Evolutionary conservation across 2,329 filamentous ascomycete species (phyloP), one percentile per base, ranked within the genome.

Genomic region (Paramyrothecium roridum): DNA sequence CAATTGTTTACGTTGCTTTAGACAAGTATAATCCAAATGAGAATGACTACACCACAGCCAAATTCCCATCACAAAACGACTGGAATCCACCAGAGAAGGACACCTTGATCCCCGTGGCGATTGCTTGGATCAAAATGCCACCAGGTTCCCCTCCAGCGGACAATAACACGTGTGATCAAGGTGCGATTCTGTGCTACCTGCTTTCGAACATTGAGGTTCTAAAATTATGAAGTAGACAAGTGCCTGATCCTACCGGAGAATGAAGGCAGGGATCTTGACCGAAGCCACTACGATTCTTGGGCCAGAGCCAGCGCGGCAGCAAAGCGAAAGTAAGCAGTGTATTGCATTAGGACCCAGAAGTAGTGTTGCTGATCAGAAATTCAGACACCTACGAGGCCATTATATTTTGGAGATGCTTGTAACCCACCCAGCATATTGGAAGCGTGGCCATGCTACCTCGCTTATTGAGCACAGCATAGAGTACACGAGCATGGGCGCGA

Each of bases 341-440:
- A n/a, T 6, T n/a, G 19, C 40, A 17, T 10, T 7, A 13, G 40
- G 16, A 7, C 40, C 19, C 17, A 45, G 40, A 45, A 17, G 16
- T 10, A 45, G 16, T 20, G 16, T 45, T 40, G 19, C 40, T 45
- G 19, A 45, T 45, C 7, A 6, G 40, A n/a, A 50, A 20, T 47
- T 7, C 13, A 56, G 54, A 30, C 37, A 51, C 21, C 53, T 56
- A 11, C 11, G 37, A 17, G 52, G 46, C 12, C 20, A 37, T 3
- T 22, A 45, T 8, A 34, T 23, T 16, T 33, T 56, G 45, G 54
- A 56, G 13, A 56, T 53, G 51, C 16, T 56, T 16, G 54, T 56
- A 33, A 47, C 53, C 4, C 51, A 56, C 23, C 54, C 54, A n/a
- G 51, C 54, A 13, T 53, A 56, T 34, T 53, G 54, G 51, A 50